These are phyloP conservation scores for Tetrapisispora phaffii DNA, from an alignment of 805 yeast genomes.

Conservation along the genomic window DNA sequence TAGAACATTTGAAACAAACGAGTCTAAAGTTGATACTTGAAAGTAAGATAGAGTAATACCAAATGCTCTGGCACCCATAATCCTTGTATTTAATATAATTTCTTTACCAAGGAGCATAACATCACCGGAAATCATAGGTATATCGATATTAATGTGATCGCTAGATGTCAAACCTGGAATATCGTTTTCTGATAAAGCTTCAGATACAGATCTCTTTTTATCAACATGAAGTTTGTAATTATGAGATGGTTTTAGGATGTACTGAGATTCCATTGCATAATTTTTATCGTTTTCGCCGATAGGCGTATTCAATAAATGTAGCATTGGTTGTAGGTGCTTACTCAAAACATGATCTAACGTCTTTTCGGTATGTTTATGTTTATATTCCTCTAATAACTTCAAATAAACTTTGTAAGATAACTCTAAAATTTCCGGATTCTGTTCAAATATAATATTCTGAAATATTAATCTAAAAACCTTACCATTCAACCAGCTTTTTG, in stretches of 20 bases:
- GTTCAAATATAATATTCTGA: conserved; percentile 86
- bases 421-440: conserved; percentile 59
- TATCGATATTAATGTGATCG: conserved; percentile 75
- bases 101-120: conserved; percentile 74
- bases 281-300: conserved; percentile 86
- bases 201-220: conserved; percentile 26
- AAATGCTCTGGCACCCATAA: conserved; percentile 63
- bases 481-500: conserved; percentile 68
- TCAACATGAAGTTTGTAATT: conserved; percentile 28
- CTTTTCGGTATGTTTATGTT: conserved; percentile 28
- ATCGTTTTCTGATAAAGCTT: conserved; percentile 20
- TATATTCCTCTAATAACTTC: conserved; percentile 41
- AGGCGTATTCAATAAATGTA: conserved; percentile 77
- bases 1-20: conserved; percentile 32
- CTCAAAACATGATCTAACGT: conserved; percentile 44
- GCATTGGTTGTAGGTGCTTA: conserved; percentile 48
- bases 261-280: conserved; percentile 69
- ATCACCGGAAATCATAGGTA: conserved; percentile 88
- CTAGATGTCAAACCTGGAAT: conserved; percentile 45
- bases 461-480: conserved; percentile 64
- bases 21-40: conserved; percentile 31
- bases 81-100: conserved; percentile 61
- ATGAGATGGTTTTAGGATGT: conserved; percentile 65
- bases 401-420: conserved; percentile 56
- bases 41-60: conserved; percentile 55